A percentile compares a stretch with the other conserved stretches of the same genome.
Evolutionary conservation across 176 grass and related monocot genomes (phyloP).

Genomic region (Phyllostachys edulis): DNA sequence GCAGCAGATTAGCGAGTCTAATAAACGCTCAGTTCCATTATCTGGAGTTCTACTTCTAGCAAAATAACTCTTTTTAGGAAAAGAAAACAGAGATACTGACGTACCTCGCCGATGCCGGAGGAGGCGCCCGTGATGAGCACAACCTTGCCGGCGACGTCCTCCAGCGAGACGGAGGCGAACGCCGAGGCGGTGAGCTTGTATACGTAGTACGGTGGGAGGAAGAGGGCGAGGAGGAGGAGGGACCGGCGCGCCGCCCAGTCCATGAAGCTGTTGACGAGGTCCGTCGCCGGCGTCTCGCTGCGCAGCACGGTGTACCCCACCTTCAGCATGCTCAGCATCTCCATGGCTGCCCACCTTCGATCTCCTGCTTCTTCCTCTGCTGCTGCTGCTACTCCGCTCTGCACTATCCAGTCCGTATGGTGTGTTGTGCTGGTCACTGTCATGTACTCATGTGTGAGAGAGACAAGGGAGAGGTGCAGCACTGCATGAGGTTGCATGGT

Average conservation of each 20-base stretch:
- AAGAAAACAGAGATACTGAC: no score
- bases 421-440: neutral
- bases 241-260: conserved; percentile 47
- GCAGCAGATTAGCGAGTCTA: neutral
- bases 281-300: conserved; percentile 49
- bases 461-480: neutral
- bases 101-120: conserved; percentile 73
- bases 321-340: conserved; percentile 54
- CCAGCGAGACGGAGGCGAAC: conserved; percentile 38
- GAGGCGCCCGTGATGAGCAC: conserved; percentile 62
- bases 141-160: conserved; percentile 59
- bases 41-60: no score
- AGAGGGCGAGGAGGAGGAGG: conserved; percentile 37
- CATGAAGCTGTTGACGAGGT: conserved; percentile 55
- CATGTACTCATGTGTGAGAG: neutral
- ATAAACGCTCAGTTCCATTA: neutral
- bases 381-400: neutral
- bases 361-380: neutral
- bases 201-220: conserved; percentile 54
- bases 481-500: neutral
- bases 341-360: conserved; percentile 21
- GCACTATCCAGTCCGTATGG: no score
- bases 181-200: conserved; percentile 49
- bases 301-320: conserved; percentile 49
- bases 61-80: no score